Base-by-base conservation (phyloP, 2,329 filamentous ascomycete species). In the Cladosporium sp. region DNA sequence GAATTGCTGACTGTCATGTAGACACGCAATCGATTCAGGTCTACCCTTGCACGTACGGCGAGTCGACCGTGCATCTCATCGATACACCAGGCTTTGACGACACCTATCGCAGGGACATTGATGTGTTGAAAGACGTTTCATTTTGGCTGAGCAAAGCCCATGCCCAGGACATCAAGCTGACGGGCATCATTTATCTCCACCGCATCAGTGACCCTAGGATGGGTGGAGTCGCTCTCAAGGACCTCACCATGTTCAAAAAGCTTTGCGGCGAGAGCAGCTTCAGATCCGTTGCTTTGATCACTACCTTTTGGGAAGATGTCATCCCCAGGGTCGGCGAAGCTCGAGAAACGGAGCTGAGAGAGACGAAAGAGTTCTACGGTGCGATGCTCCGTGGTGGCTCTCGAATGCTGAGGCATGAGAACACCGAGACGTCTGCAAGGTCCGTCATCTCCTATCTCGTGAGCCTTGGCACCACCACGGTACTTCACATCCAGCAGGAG, bases 141-240 rank as follows among this genome's bases (percentile, higher is more conserved):
- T 63, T 64, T 4, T 78, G 72, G 61, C 66, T 79, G 2, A 68
- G 65, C 1, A 54, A 56, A 0, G 65, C 69, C 0, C 75, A 74
- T 56, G 62, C 61, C 20, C 62, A 61, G 20, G 56, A 69, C 10
- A 65, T 71, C 48, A 68, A 68, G 35, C 69, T 78, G 2, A 67
- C 67, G 5, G 78, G 77, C 0, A 73, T 80, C 48, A 72, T 80
- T 24, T 80, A 79, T 62, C 62, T 80, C 7, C 77, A 78, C 48
- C 69, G 70, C 0, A 79, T 80, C 60, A 71, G 68, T 0, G 72
- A 77, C 49, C 69, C 64, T n/a, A 69, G 76, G 10, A 70, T 79
- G 64, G 65, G 67, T 3, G 71, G 75, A 50, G 72, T 73, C 22
- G 66, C 69, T 35, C 66, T 70, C 12, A 69, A 71, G 42, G 78